Evolutionary conservation across 495 filamentous ascomycete genomes (phyloP).

Genomic region (Aspergillus ellipticus): DNA sequence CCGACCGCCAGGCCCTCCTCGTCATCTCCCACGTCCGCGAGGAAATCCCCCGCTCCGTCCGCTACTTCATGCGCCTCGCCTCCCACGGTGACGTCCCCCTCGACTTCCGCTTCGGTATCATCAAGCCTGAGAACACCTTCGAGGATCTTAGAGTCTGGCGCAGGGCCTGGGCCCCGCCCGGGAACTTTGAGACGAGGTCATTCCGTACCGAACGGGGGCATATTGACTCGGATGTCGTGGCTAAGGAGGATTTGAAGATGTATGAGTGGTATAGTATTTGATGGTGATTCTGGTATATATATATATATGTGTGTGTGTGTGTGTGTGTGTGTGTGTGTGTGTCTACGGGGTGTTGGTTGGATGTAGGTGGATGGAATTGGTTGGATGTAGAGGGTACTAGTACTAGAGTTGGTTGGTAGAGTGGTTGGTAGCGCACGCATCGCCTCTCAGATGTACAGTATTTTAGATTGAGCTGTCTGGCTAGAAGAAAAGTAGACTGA

Average conservation of each 20-base stretch:
- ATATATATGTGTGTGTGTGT: neutral
- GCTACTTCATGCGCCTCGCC: constrained; percentile 78
- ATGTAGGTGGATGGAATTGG: too few relatives aligned
- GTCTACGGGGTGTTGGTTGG: neutral
- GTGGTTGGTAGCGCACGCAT: too few relatives aligned
- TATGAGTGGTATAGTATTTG: neutral
- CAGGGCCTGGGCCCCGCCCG: constrained; percentile 21
- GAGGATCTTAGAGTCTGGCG: constrained; percentile 27
- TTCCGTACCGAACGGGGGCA: too few relatives aligned
- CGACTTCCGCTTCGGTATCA: constrained; percentile 35
- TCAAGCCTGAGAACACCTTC: constrained; percentile 19
- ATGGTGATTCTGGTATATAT: neutral
- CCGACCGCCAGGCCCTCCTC: constrained; percentile 70
- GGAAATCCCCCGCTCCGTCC: constrained; percentile 77
- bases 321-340: too few relatives aligned
- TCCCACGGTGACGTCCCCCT: constrained; percentile 43
- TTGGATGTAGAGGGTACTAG: too few relatives aligned
- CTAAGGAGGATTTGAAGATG: neutral
- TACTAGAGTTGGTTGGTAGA: too few relatives aligned
- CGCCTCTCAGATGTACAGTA: too few relatives aligned
- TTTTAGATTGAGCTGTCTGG: too few relatives aligned
- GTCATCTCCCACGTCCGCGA: constrained; percentile 86
- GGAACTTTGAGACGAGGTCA: too few relatives aligned
- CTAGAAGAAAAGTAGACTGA: too few relatives aligned
- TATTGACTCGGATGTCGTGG: too few relatives aligned